These are phyloP conservation scores for Penicillium sp. DNA, from an alignment of 2,329 filamentous ascomycete genomes.

Conservation along the genomic window DNA sequence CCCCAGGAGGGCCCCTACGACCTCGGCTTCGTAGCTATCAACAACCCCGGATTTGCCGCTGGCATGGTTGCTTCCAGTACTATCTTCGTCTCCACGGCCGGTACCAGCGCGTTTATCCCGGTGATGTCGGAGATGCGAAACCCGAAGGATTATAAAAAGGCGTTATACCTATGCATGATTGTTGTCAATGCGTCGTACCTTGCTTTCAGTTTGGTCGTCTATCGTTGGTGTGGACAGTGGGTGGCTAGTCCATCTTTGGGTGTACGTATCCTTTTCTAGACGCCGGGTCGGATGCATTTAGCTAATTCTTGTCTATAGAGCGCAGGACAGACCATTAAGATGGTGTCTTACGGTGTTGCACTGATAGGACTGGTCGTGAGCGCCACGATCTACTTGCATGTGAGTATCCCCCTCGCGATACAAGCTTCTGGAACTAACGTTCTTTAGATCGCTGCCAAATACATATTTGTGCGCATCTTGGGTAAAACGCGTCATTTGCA, in stretches of 20 bases:
- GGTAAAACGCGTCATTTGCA: conserved; percentile 44
- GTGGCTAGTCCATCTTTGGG: conserved; percentile 54
- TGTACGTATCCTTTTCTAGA: neutral
- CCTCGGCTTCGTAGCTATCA: conserved; percentile 49
- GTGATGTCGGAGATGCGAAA: conserved; percentile 56
- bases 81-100: conserved; percentile 51
- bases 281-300: neutral
- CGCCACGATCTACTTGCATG: conserved; percentile 37
- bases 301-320: conserved; percentile 28
- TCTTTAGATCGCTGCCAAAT: conserved; percentile 43
- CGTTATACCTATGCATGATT: conserved; percentile 51
- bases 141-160: conserved; percentile 51
- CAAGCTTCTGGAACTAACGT: neutral
- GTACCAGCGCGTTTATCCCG: conserved; percentile 52
- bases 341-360: conserved; percentile 52
- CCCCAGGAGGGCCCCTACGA: conserved; percentile 51
- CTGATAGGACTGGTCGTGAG: conserved; percentile 47
- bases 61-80: conserved; percentile 50
- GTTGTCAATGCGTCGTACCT: conserved; percentile 50
- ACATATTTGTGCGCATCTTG: conserved; percentile 47
- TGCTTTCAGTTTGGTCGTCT: conserved; percentile 50
- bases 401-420: neutral
- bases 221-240: conserved; percentile 53
- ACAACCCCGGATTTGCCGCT: conserved; percentile 48
- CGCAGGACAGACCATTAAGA: conserved; percentile 52